Conservation (phyloP, 2,329 filamentous ascomycete genomes). For the Colletotrichum coccodes region DNA sequence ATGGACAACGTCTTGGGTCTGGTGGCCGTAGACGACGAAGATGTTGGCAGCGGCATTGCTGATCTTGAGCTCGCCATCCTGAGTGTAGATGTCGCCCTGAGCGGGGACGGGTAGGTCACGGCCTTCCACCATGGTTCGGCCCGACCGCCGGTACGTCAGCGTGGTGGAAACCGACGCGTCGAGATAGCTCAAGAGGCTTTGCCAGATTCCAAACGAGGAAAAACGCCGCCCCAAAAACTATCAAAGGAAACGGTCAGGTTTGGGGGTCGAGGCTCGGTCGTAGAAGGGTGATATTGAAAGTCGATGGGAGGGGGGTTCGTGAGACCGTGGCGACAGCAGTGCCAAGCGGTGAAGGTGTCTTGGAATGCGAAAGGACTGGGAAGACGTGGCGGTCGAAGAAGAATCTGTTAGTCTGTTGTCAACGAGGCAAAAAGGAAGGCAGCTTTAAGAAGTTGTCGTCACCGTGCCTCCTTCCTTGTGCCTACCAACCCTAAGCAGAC, state of each 20-base stretch:
- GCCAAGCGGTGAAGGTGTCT: too few relatives aligned
- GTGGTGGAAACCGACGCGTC: too few relatives aligned
- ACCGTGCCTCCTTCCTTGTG: neutral
- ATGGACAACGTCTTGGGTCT: neutral
- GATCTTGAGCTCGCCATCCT: neutral
- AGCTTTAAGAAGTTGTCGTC: neutral
- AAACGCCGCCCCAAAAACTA: too few relatives aligned
- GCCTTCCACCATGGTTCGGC: neutral
- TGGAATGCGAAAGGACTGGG: too few relatives aligned
- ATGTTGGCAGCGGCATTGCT: conserved; percentile 17
- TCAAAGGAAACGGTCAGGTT: too few relatives aligned
- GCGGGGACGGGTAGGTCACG: neutral
- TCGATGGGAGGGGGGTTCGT: too few relatives aligned
- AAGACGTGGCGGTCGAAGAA: neutral
- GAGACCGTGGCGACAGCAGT: too few relatives aligned
- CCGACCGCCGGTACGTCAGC: too few relatives aligned
- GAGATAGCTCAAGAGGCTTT: too few relatives aligned
- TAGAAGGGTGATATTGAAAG: too few relatives aligned
- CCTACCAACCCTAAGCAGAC: neutral
- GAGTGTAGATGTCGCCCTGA: conserved; percentile 7
- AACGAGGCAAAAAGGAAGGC: neutral
- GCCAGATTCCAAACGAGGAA: neutral
- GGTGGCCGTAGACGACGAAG: conserved; percentile 9
- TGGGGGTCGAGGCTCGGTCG: too few relatives aligned
- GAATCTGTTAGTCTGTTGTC: neutral